These are phyloP conservation scores for Jatropha podagrica DNA, from an alignment of 441 rosid species.

Conservation along the genomic window DNA sequence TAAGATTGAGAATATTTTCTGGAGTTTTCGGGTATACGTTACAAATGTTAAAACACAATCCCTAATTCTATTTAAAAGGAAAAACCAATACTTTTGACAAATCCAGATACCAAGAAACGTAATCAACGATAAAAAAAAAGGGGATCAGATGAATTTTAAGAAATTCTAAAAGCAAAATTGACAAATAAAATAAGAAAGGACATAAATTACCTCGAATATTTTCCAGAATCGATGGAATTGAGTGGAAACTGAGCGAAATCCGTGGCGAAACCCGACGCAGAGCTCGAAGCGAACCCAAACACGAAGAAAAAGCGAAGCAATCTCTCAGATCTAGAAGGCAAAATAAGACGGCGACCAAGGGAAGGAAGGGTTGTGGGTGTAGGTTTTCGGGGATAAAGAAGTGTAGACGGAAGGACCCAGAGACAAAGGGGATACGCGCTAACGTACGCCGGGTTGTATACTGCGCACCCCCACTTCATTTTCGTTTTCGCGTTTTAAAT, in stretches of 20 bases:
- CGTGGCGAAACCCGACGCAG: constrained; percentile 6
- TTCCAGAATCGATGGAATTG: constrained; percentile 18
- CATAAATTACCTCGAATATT: constrained; percentile 11
- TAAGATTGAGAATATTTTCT: neutral
- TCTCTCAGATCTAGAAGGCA: neutral
- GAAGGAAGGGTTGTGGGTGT: neutral
- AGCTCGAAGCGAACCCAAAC: neutral
- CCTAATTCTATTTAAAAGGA: neutral
- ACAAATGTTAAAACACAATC: neutral
- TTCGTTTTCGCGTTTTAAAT: neutral
- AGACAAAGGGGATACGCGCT: constrained; percentile 16
- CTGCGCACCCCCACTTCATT: constrained; percentile 32
- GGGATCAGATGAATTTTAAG: neutral
- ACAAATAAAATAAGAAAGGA: neutral
- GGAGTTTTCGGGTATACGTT: neutral
- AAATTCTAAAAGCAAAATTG: neutral
- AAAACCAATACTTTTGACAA: neutral
- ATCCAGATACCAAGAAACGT: neutral
- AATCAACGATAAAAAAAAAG: neutral
- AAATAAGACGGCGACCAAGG: constrained; percentile 4
- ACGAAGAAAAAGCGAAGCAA: neutral
- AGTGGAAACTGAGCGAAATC: constrained; percentile 13
- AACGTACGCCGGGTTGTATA: constrained; percentile 16
- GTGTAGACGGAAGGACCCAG: constrained; percentile 39
- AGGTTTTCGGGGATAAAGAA: constrained; percentile 35